These are phyloP conservation scores for Lavandula angustifolia DNA, from an alignment of 257 asterid species.

Conservation along the genomic window DNA sequence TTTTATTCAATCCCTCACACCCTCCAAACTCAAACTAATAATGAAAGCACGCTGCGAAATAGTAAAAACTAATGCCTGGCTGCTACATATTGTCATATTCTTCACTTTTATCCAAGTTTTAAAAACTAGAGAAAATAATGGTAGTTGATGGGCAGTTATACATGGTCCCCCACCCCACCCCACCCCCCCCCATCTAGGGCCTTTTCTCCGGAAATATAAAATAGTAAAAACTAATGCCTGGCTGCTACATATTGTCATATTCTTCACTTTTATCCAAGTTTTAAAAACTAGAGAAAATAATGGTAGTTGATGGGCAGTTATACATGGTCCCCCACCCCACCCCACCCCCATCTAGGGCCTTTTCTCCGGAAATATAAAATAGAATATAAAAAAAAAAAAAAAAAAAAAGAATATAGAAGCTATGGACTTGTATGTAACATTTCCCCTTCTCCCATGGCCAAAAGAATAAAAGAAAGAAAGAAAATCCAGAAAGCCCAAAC, in stretches of 20 bases:
- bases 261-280: background rate
- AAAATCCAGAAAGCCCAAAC: slow-evolving; percentile 1
- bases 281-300: slow-evolving; percentile 9
- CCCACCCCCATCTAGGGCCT: slow-evolving; percentile 11
- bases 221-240: too few relatives aligned
- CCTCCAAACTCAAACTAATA: too few relatives aligned
- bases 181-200: background rate
- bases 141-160: slow-evolving; percentile 29
- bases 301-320: slow-evolving; percentile 30
- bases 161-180: slow-evolving; percentile 39
- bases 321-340: slow-evolving; percentile 37
- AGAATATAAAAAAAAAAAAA: too few relatives aligned
- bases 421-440: slow-evolving; percentile 21
- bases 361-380: slow-evolving; percentile 29
- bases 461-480: too few relatives aligned
- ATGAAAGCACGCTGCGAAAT: too few relatives aligned
- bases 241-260: background rate
- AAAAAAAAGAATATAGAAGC: slow-evolving; percentile 21
- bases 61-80: background rate
- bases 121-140: slow-evolving; percentile 11
- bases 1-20: too few relatives aligned
- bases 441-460: slow-evolving; percentile 12
- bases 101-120: background rate
- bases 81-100: background rate
- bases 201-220: slow-evolving; percentile 31